Evolutionary conservation across 2,329 filamentous ascomycete species (phyloP).

Genomic region (Corynespora cassiicola): DNA sequence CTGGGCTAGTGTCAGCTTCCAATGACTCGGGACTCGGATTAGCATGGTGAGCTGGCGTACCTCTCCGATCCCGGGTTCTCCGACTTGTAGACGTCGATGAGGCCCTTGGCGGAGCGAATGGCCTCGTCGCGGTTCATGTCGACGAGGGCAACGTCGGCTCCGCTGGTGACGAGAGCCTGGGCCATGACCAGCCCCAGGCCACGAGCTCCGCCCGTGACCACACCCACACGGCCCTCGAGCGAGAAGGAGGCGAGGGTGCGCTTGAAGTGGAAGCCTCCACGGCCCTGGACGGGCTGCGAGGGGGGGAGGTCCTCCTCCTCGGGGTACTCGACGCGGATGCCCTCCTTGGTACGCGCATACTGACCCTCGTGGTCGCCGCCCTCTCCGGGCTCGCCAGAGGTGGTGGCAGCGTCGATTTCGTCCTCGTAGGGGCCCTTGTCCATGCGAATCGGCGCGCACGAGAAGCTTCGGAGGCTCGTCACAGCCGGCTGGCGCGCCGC

Average conservation of each 20-base stretch:
- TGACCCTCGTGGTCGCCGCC: conserved; percentile 65
- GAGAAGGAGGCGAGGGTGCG: conserved; percentile 87
- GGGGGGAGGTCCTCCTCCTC: conserved; percentile 75
- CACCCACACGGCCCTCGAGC: conserved; percentile 79
- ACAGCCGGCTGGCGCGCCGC: conserved; percentile 26
- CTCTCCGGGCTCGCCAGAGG: conserved; percentile 45
- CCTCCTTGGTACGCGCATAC: conserved; percentile 81
- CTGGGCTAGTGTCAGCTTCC: conserved; percentile 48
- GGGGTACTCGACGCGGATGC: conserved; percentile 80
- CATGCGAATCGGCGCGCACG: conserved; percentile 31
- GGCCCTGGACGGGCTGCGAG: conserved; percentile 73
- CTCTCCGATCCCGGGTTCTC: conserved; percentile 79
- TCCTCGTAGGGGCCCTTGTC: conserved; percentile 31
- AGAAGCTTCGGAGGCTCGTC: conserved; percentile 32
- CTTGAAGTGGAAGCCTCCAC: conserved; percentile 82
- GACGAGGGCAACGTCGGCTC: conserved; percentile 88
- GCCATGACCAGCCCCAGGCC: conserved; percentile 92
- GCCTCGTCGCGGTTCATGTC: conserved; percentile 94
- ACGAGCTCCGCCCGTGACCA: conserved; percentile 90
- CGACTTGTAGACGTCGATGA: conserved; percentile 77
- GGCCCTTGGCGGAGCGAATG: conserved; percentile 73
- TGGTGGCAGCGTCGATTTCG: conserved; percentile 41
- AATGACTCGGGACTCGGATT: too few species aligned
- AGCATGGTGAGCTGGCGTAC: conserved; percentile 50
- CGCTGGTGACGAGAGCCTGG: conserved; percentile 86